phyloP scores from a whole-genome alignment of 2,329 filamentous ascomycete genomes.

The Hypocreales sp. region DNA sequence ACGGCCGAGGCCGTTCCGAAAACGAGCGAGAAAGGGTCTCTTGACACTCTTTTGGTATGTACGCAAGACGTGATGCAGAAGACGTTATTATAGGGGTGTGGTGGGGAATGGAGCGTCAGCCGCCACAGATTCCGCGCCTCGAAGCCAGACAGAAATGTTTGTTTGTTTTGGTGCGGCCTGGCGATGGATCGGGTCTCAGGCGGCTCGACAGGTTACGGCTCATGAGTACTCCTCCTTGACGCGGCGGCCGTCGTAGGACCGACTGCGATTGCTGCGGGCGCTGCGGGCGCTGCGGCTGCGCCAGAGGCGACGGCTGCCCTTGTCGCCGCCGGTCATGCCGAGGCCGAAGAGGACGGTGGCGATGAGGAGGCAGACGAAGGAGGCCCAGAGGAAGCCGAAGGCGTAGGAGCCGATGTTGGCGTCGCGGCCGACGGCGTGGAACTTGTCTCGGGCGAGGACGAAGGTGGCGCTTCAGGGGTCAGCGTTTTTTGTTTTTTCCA shows the following conservation, averaged over 20 bases:
- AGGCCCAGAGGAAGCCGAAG: slow-evolving; percentile 65
- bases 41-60: too few species aligned
- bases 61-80: too few species aligned
- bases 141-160: too few species aligned
- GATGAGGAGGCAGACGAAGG: slow-evolving; percentile 50
- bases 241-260: slow-evolving; percentile 31
- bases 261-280: slow-evolving; percentile 18
- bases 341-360: slow-evolving; percentile 52
- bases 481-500: too few species aligned
- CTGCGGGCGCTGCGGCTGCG: slow-evolving; percentile 11
- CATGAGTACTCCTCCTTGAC: slow-evolving; percentile 59
- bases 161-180: too few species aligned
- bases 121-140: too few species aligned
- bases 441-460: slow-evolving; percentile 53
- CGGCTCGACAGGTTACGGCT: too few species aligned
- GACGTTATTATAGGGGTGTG: too few species aligned
- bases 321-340: slow-evolving; percentile 36
- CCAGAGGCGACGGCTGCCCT: slow-evolving; percentile 10
- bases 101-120: too few species aligned
- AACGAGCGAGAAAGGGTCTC: too few species aligned
- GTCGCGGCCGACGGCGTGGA: slow-evolving; percentile 35
- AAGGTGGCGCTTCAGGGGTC: slow-evolving; percentile 43
- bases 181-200: too few species aligned
- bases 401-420: slow-evolving; percentile 52
- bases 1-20: too few species aligned